Percentiles rank a stretch among this genome's conserved stretches.
Conservation (phyloP, 306 rosid species). For the Vicia faba region DNA sequence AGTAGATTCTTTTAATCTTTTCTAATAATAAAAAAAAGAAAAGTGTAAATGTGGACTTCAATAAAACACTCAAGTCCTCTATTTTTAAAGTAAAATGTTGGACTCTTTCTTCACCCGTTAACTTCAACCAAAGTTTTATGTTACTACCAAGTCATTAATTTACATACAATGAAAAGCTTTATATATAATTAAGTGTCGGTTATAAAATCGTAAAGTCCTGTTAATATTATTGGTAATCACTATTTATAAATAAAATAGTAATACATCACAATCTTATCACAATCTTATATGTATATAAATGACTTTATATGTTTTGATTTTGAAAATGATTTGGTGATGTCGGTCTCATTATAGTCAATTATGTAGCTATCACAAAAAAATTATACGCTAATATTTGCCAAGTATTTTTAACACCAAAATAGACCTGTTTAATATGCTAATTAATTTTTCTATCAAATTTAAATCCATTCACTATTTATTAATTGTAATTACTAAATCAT, state of each 20-base stretch:
- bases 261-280: background rate
- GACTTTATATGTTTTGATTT: background rate
- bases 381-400: too few species aligned
- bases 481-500: too few species aligned
- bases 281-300: background rate
- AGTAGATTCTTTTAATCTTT: too few species aligned
- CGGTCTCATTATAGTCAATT: background rate
- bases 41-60: background rate
- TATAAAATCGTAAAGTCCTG: slow-evolving; percentile 2
- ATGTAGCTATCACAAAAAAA: background rate
- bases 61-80: too few species aligned
- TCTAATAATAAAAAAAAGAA: background rate
- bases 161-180: slow-evolving; percentile 25
- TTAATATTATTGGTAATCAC: slow-evolving; percentile 1
- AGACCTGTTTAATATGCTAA: too few species aligned
- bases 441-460: too few species aligned
- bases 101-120: slow-evolving; percentile 29
- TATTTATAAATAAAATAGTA: background rate
- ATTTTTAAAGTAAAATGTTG: slow-evolving; percentile 10
- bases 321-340: background rate
- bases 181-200: slow-evolving; percentile 30
- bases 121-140: slow-evolving; percentile 30
- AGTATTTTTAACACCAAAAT: too few species aligned
- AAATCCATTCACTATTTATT: too few species aligned
- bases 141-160: slow-evolving; percentile 24